These are phyloP conservation scores for Syzygium grande DNA, from an alignment of 345 rosid genomes.

Conservation along the genomic window DNA sequence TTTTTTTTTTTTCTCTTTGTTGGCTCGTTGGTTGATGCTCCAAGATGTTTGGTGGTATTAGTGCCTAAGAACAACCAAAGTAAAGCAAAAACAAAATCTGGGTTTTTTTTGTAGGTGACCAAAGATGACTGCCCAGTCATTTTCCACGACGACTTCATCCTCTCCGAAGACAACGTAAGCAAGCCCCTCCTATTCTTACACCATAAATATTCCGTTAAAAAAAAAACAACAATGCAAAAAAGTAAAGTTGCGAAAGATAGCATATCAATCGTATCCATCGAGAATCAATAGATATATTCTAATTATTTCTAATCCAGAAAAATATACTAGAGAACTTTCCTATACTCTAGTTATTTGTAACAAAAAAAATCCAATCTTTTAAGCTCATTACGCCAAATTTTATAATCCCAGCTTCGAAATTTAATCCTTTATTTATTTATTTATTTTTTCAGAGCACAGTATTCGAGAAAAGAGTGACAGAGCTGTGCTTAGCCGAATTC, in stretches of 20 bases:
- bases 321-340: too few relatives aligned
- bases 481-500: conserved; percentile 58
- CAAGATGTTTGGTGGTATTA: neutral
- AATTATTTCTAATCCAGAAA: neutral
- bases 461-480: conserved; percentile 78
- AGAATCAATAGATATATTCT: neutral
- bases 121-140: conserved; percentile 88
- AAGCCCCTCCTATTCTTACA: conserved; percentile 12
- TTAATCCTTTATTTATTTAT: neutral
- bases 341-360: neutral
- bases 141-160: conserved; percentile 82
- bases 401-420: neutral
- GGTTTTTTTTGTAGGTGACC: conserved; percentile 73
- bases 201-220: neutral
- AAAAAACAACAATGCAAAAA: neutral
- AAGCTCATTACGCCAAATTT: neutral
- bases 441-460: conserved; percentile 39
- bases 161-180: conserved; percentile 76
- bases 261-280: too few relatives aligned
- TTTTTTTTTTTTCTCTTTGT: neutral
- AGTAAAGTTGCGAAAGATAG: neutral
- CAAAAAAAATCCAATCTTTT: neutral
- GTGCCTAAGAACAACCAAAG: neutral
- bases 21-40: neutral
- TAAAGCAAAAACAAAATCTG: neutral